Conservation (phyloP, 148 eudicot genomes). For the Linanthus parryae region DNA sequence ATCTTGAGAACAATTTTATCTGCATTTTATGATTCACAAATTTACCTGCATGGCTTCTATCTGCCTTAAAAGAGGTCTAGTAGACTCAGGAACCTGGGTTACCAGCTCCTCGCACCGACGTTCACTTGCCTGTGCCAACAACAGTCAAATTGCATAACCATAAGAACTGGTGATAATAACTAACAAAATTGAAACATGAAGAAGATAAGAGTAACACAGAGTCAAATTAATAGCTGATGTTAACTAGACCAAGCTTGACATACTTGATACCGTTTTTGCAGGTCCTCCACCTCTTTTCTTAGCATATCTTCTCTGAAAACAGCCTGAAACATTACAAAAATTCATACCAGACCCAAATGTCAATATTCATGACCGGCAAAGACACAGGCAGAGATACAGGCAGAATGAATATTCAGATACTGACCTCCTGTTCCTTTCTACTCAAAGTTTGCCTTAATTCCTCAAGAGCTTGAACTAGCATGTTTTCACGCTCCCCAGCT, state of each 20-base stretch:
- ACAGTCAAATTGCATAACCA: slow-evolving; percentile 9
- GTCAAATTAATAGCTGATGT: not conserved
- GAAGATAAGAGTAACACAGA: not conserved
- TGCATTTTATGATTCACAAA: not conserved
- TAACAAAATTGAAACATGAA: not conserved
- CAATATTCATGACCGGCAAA: too few species aligned
- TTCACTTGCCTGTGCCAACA: slow-evolving; percentile 71
- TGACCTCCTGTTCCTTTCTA: slow-evolving; percentile 93
- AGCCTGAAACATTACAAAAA: slow-evolving; percentile 43
- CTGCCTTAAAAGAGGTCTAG: slow-evolving; percentile 93
- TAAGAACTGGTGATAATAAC: not conserved
- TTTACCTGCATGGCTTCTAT: slow-evolving; percentile 97
- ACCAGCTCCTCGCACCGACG: slow-evolving; percentile 94
- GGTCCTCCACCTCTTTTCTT: slow-evolving; percentile 81
- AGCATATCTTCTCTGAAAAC: slow-evolving; percentile 81
- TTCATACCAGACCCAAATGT: too few species aligned
- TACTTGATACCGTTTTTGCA: slow-evolving; percentile 91
- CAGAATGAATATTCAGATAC: slow-evolving; percentile 4
- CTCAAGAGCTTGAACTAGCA: slow-evolving; percentile 94
- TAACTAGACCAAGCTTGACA: slow-evolving; percentile 14
- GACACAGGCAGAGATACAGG: too few species aligned
- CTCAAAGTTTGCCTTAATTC: slow-evolving; percentile 84
- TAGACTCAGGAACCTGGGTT: slow-evolving; percentile 93
- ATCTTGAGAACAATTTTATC: not conserved
- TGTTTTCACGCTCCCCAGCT: slow-evolving; percentile 84